A percentile compares a stretch with the other conserved stretches of the same genome.
Conservation (phyloP, 352 stramenopile genomes). For the Phytophthora tubulina region DNA sequence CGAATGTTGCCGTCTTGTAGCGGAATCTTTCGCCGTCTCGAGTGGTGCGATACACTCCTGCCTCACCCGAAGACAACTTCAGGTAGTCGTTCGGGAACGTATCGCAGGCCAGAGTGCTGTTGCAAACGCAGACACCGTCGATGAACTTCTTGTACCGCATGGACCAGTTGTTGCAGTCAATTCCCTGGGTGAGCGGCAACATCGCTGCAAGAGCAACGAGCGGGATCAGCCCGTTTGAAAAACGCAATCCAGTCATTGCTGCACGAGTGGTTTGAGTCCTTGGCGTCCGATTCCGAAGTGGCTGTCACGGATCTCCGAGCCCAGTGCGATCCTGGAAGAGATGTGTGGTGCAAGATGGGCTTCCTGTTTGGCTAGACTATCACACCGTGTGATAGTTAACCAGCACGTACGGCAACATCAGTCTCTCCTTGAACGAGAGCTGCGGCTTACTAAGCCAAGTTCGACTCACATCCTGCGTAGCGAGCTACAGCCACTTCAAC, state of each 20-base stretch:
- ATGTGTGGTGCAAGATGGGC: not conserved
- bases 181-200: constrained; percentile 4
- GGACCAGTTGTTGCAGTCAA: constrained; percentile 47
- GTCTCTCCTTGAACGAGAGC: constrained; percentile 4
- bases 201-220: not conserved
- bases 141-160: constrained; percentile 55
- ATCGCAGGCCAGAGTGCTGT: constrained; percentile 45
- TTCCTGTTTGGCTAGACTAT: constrained; percentile 12
- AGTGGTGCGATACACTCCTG: constrained; percentile 61
- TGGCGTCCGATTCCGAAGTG: constrained; percentile 21
- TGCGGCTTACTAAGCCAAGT: not conserved
- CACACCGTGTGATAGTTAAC: constrained; percentile 18
- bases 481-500: constrained; percentile 20
- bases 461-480: not conserved
- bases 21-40: constrained; percentile 54
- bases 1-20: constrained; percentile 44
- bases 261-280: constrained; percentile 4
- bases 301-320: not conserved
- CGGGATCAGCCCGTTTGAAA: not conserved
- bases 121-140: constrained; percentile 70
- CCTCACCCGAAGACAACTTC: constrained; percentile 36
- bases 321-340: constrained; percentile 6
- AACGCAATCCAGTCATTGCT: constrained; percentile 10
- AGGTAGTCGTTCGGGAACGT: constrained; percentile 45
- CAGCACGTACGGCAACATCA: not conserved